Evolutionary conservation across 2,329 filamentous ascomycete species (phyloP).

Genomic region (Elsinoe perseae): DNA sequence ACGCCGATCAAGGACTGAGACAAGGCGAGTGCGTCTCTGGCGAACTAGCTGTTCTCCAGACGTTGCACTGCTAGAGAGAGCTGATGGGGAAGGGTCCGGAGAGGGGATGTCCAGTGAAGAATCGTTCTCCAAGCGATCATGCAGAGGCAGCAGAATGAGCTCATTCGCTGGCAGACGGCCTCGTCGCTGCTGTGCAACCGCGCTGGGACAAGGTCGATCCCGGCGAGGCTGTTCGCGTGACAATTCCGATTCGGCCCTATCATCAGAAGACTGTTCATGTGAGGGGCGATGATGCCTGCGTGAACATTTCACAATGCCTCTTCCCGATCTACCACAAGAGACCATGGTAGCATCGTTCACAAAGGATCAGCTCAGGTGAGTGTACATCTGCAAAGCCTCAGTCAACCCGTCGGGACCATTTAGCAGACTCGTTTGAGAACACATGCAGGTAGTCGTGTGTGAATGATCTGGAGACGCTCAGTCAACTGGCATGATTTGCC

Average conservation of each 20-base stretch:
- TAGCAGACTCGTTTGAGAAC: too few relatives aligned
- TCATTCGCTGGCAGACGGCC: background rate
- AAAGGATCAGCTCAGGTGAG: background rate
- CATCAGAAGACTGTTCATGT: background rate
- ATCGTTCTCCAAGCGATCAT: background rate
- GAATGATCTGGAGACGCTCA: too few relatives aligned
- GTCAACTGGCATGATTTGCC: too few relatives aligned
- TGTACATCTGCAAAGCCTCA: too few relatives aligned
- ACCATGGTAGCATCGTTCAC: background rate
- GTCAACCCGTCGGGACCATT: too few relatives aligned
- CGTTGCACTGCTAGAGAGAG: background rate
- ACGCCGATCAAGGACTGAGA: background rate
- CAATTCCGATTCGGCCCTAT: background rate
- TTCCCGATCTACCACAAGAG: background rate
- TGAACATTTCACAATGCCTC: background rate
- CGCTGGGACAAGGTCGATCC: too few relatives aligned
- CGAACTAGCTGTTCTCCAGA: background rate
- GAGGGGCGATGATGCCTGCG: background rate
- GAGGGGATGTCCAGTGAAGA: background rate
- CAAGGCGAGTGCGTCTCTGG: background rate
- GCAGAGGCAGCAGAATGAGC: conserved; percentile 1
- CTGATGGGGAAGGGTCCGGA: background rate
- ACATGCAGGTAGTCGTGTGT: too few relatives aligned
- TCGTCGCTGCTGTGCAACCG: background rate
- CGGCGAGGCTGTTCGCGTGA: background rate